A percentile compares a stretch with the other conserved stretches of the same genome.
phyloP scores from a whole-genome alignment of 495 filamentous ascomycete species.

The Friedmanniomyces endolithicus region DNA sequence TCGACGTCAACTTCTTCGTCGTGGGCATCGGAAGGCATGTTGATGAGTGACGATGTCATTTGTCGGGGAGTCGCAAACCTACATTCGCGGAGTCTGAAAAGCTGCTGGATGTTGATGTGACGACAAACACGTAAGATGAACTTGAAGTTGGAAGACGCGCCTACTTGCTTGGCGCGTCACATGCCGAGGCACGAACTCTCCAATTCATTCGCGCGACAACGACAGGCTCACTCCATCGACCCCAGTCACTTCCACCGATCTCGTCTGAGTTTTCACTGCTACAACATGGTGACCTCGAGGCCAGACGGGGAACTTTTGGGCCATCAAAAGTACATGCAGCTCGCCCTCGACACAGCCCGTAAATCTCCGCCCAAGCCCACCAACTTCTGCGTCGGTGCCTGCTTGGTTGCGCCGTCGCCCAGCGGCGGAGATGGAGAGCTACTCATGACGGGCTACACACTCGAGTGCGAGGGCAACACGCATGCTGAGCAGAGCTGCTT shows the following conservation, averaged over 20 bases:
- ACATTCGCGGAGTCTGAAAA: neutral
- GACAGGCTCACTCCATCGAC: no score
- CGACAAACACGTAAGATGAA: neutral
- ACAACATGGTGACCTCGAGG: neutral
- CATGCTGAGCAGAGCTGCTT: slow-evolving; percentile 92
- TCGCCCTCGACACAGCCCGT: slow-evolving; percentile 60
- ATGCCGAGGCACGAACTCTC: no score
- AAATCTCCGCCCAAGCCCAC: slow-evolving; percentile 73
- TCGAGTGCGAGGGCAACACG: slow-evolving; percentile 84
- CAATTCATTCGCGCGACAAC: no score
- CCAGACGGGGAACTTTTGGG: slow-evolving; percentile 5
- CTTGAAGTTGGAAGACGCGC: neutral
- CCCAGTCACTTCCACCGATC: no score
- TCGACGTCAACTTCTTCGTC: slow-evolving; percentile 19
- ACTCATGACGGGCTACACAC: slow-evolving; percentile 76
- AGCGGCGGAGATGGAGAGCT: slow-evolving; percentile 41
- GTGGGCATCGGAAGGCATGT: slow-evolving; percentile 8
- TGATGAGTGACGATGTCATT: neutral
- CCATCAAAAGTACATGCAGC: slow-evolving; percentile 56
- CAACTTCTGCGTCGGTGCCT: slow-evolving; percentile 85
- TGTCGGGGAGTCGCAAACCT: neutral
- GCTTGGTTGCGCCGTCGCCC: slow-evolving; percentile 43
- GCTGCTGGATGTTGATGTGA: neutral
- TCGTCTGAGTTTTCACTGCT: neutral
- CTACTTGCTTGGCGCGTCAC: neutral